Evolutionary conservation across 345 rosid species (phyloP), one percentile per base, ranked within the genome.

Genomic region (Abelmoschus esculentus): DNA sequence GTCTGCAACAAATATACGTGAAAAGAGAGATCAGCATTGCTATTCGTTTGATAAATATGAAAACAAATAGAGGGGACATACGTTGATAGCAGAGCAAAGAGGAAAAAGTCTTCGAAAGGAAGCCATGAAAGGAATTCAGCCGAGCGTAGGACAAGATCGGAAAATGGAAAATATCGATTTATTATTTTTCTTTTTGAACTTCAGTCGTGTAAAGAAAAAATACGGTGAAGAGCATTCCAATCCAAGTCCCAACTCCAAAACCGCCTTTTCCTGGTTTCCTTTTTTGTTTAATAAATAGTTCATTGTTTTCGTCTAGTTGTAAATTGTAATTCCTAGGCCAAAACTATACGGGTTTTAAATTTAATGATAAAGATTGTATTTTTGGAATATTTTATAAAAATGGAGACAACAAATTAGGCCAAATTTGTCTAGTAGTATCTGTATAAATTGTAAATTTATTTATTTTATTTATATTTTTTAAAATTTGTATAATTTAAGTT

Each of bases 1-100:
- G 83, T 82, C 97, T 90, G 88, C 74, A 59, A 76, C 32, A 12
- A 73, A 36, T 47, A 55, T 60, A 65, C 15, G 73, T 6, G 7
- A 3, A 28, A 67, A 19, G 8, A 3, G 32, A 26, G 36, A 10
- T 18, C 18, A 38, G 1, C 42, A 7, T 67, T 53, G 42, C 34
- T 28, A 57, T 47, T 26, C 22, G 36, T 40, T 28, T 11, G 13
- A 44, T 17, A 19, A 66, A 47, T 36, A 19, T 6, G 11, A 26
- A 54, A 19, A 54, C 3, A 19, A 18, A 54, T 18, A 54, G 26
- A 52, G 73, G 52, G 49, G 10, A 13, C 56, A 61, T 58, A 76
- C 81, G 32, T 17, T 69, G 19, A 82, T 56, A 61, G 75, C 76
- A 17, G 74, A 72, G 73, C 69, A 56, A 42, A 76, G 67, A 64